Conservation (phyloP, 1,284 basidiomycete genomes). For the Schizophyllum commune region DNA sequence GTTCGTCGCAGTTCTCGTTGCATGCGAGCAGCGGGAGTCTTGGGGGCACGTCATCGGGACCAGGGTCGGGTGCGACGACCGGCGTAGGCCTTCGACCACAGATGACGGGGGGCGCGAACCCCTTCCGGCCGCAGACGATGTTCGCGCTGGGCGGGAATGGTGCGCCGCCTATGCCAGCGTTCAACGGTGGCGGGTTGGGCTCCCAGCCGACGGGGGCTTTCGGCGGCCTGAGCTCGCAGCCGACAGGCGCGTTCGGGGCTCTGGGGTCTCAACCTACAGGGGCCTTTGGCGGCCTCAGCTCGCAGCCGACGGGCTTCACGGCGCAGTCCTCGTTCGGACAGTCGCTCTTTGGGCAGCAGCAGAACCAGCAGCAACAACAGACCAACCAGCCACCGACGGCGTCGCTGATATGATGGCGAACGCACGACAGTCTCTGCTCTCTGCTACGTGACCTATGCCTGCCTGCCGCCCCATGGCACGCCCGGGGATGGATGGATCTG, state of each 20-base stretch:
- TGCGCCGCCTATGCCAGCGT: background rate
- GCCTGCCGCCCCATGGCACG: background rate
- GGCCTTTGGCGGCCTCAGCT: slow-evolving; percentile 12
- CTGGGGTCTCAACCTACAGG: slow-evolving; percentile 6
- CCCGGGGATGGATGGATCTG: background rate
- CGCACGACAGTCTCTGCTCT: background rate
- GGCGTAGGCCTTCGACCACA: slow-evolving; percentile 68
- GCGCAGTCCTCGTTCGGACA: background rate
- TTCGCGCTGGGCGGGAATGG: background rate
- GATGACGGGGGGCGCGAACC: slow-evolving; percentile 65
- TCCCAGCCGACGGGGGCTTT: background rate
- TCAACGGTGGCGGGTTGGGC: too few relatives aligned
- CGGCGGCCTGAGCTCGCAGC: slow-evolving; percentile 1
- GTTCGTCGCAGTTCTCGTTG: background rate
- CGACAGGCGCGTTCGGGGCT: slow-evolving; percentile 4
- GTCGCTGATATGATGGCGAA: background rate
- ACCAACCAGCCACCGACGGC: background rate
- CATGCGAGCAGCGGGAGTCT: background rate
- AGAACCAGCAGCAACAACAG: background rate
- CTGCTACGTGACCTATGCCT: background rate
- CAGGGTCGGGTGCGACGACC: slow-evolving; percentile 1
- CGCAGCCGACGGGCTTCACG: slow-evolving; percentile 2
- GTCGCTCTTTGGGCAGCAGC: background rate
- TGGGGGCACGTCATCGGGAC: slow-evolving; percentile 6
- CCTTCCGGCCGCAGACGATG: slow-evolving; percentile 42